These are phyloP conservation scores for Epichloe baconii DNA, from an alignment of 2,329 filamentous ascomycete species.

Conservation along the genomic window DNA sequence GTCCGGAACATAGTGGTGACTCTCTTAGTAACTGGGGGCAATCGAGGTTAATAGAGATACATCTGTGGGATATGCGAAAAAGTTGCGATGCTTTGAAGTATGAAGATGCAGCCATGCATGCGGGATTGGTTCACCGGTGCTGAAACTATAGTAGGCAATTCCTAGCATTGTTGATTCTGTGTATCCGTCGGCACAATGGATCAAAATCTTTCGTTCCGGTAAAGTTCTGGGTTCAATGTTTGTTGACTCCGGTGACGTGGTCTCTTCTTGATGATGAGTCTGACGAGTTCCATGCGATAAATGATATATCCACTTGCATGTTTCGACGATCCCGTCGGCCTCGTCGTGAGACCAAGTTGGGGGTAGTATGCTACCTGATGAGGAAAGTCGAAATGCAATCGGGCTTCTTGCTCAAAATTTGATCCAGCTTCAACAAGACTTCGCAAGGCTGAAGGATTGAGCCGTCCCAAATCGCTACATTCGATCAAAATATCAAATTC, in stretches of 20 bases:
- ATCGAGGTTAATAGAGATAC: constrained; percentile 70
- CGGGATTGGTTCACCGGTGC: constrained; percentile 65
- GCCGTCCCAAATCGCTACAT: constrained; percentile 69
- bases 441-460: constrained; percentile 56
- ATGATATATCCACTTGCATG: constrained; percentile 81
- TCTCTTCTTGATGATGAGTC: constrained; percentile 15
- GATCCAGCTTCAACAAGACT: constrained; percentile 40
- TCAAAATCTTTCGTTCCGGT: constrained; percentile 56
- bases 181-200: constrained; percentile 92
- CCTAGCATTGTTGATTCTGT: constrained; percentile 85
- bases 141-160: constrained; percentile 88
- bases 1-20: constrained; percentile 43
- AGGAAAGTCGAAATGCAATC: constrained; percentile 55
- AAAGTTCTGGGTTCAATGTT: constrained; percentile 5
- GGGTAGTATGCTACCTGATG: constrained; percentile 82
- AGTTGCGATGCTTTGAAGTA: constrained; percentile 69
- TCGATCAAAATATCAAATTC: constrained; percentile 79
- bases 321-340: constrained; percentile 71
- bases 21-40: constrained; percentile 59
- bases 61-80: constrained; percentile 90
- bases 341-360: constrained; percentile 75
- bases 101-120: constrained; percentile 84
- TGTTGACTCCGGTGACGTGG: constrained; percentile 3
- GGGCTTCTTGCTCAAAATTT: constrained; percentile 27
- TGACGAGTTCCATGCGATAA: constrained; percentile 53